phyloP scores from a whole-genome alignment of 2,329 filamentous ascomycete genomes.

The Phialophora tarda region DNA sequence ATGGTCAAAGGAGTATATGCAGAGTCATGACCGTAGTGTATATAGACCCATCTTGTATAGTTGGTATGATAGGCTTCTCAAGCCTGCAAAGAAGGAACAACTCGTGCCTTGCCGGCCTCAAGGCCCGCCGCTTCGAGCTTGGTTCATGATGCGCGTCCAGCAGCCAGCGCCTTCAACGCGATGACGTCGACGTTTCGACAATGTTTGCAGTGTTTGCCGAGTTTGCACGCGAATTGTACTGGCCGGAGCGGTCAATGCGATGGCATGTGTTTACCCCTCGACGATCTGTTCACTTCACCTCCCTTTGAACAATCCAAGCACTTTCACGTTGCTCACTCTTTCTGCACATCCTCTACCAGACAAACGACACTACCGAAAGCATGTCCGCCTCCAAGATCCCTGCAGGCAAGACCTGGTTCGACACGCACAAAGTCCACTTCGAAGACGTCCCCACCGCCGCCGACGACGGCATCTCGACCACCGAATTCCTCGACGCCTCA shows the following conservation, averaged over 20 bases:
- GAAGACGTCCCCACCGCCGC: slow-evolving; percentile 52
- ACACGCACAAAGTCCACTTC: slow-evolving; percentile 13
- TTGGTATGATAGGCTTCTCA: not conserved
- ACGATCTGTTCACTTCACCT: slow-evolving; percentile 1
- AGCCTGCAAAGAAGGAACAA: not conserved
- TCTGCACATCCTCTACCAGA: not conserved
- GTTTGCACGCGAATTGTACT: slow-evolving; percentile 3
- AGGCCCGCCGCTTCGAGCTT: not conserved
- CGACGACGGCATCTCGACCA: slow-evolving; percentile 78
- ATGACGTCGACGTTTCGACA: slow-evolving; percentile 3
- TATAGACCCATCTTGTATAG: slow-evolving; percentile 2
- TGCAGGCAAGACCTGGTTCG: slow-evolving; percentile 18
- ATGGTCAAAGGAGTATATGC: slow-evolving; percentile 11
- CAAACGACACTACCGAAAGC: not conserved
- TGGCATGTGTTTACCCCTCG: slow-evolving; percentile 13
- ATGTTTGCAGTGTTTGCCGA: slow-evolving; percentile 13
- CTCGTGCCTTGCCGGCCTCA: not conserved
- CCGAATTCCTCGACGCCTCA: slow-evolving; percentile 87
- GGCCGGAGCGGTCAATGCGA: slow-evolving; percentile 10
- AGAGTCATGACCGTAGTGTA: not conserved
- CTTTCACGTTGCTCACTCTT: not conserved
- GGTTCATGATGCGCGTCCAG: slow-evolving; percentile 1
- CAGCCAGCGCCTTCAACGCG: not conserved
- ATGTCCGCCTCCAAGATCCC: slow-evolving; percentile 12
- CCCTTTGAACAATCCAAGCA: not conserved